Conservation (phyloP, 108 stramenopile species). For the Epithemia pelagica region DNA sequence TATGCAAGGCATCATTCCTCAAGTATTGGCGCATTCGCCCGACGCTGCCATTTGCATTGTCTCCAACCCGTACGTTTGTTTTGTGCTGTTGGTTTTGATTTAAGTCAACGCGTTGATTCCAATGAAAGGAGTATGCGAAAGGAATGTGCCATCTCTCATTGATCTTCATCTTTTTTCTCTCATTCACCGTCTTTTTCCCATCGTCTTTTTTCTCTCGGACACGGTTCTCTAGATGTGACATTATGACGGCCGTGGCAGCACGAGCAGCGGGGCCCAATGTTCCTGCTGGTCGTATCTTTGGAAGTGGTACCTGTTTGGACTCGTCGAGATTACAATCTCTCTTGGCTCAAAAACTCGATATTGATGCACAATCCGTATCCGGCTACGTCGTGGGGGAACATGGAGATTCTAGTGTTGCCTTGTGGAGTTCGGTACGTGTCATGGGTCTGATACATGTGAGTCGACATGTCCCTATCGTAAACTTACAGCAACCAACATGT, state of each 20-base stretch:
- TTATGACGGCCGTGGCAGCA: slow-evolving; percentile 43
- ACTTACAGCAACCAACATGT: no score
- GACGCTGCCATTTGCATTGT: slow-evolving; percentile 39
- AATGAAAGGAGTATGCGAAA: no score
- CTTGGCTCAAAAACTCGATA: slow-evolving; percentile 13
- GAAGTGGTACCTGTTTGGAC: slow-evolving; percentile 38
- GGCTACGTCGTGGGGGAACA: slow-evolving; percentile 56
- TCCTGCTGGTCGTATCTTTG: slow-evolving; percentile 40
- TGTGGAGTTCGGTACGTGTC: slow-evolving; percentile 35
- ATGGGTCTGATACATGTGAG: no score
- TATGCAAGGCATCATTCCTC: slow-evolving; percentile 38
- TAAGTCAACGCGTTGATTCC: no score
- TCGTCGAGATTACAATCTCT: slow-evolving; percentile 36
- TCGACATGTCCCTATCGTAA: no score
- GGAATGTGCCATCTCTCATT: no score
- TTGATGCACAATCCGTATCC: slow-evolving; percentile 12
- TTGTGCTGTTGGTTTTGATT: neutral
- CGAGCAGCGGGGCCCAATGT: slow-evolving; percentile 39
- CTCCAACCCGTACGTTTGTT: slow-evolving; percentile 23
- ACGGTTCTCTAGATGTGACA: slow-evolving; percentile 15
- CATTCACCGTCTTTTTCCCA: neutral
- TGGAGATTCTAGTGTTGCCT: slow-evolving; percentile 39
- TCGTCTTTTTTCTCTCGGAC: neutral
- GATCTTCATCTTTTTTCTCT: neutral
- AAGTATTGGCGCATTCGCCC: slow-evolving; percentile 33